Evolutionary conservation across 73 alveolate species (phyloP).

Genomic region (Halteria grandinella): DNA sequence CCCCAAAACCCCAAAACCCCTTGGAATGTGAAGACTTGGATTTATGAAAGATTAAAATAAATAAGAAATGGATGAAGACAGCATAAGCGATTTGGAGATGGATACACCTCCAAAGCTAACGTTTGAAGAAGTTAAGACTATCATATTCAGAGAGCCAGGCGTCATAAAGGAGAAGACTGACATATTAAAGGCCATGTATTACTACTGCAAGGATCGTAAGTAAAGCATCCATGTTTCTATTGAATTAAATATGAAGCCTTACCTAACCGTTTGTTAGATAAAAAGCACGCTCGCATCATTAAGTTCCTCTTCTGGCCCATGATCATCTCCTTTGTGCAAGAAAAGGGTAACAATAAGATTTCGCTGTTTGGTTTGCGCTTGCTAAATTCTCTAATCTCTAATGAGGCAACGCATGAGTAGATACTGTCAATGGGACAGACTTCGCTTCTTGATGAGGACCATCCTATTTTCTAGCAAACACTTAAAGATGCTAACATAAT

Average conservation of each 20-base stretch:
- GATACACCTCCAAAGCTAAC: constrained; percentile 62
- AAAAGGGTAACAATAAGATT: constrained; percentile 46
- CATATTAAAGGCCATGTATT: constrained; percentile 52
- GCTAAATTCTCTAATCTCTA: constrained; percentile 49
- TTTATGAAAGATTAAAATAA: background rate
- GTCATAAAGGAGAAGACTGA: constrained; percentile 37
- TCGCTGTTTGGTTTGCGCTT: constrained; percentile 54
- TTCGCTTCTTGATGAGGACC: background rate
- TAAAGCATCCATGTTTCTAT: background rate
- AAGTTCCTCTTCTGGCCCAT: constrained; percentile 60
- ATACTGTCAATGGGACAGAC: background rate
- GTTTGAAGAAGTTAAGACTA: constrained; percentile 51
- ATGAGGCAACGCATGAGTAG: constrained; percentile 62
- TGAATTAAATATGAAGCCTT: background rate
- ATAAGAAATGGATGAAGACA: constrained; percentile 45
- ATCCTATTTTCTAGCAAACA: constrained; percentile 23
- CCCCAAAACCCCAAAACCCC: too few species aligned
- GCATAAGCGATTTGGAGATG: constrained; percentile 47
- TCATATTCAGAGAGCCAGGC: constrained; percentile 7
- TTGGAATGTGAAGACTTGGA: too few species aligned
- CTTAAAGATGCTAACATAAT: constrained; percentile 24
- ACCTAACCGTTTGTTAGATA: constrained; percentile 26
- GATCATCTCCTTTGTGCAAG: constrained; percentile 55
- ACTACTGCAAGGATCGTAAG: constrained; percentile 66
- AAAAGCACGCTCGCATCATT: constrained; percentile 57